Base-by-base conservation (phyloP, 2,329 filamentous ascomycete genomes). In the Podosphaera aphanis region DNA sequence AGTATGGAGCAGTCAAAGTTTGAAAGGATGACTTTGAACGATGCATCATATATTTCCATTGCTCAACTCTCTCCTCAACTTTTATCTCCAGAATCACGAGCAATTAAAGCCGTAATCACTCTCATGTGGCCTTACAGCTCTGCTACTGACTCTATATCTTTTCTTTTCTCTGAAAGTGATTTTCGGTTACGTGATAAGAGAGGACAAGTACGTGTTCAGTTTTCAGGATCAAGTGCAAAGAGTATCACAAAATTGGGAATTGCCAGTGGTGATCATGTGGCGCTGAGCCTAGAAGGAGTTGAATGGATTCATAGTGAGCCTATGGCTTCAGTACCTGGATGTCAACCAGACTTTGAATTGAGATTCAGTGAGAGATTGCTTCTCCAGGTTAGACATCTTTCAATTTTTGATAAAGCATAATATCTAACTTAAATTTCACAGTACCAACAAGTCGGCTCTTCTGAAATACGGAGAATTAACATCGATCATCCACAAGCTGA, bases 91-190 rank as follows among this genome's bases (percentile, higher is more conserved):
- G 47, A 56, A 2, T 59, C 62, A 5, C 63, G 63, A 49, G 63
- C 65, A 11, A 62, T 93, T 27, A 70, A 73, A 48, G 85, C 82
- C 35, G 67, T 81, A 15, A 74, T 94, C 19, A 88, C 84, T 7
- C 74, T 95, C 31, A 77, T 83, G 48, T 95, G 88, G 86, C 88
- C 88, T 0, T 94, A 83, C 61, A 93, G 82, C 51, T 80, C 79
- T 19, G 74, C 83, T 21, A 79, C 72, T 25, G 73, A 71, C 45
- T 76, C 76, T 35, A 71, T 85, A 52, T 79, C 83, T 21, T 77
- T 94, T 44, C 71, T 92, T 18, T 71, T 95, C 29, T 82, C 82
- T 40, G 86, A 94, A 55, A 76, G 77, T 40, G 84, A 94, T 59
- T 81, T 86, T 56, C 79, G 83, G 42, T 68, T 88, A 44, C 81